phyloP scores from a whole-genome alignment of 768 basidiomycete species.

The Tylopilus vinaceipallidus region DNA sequence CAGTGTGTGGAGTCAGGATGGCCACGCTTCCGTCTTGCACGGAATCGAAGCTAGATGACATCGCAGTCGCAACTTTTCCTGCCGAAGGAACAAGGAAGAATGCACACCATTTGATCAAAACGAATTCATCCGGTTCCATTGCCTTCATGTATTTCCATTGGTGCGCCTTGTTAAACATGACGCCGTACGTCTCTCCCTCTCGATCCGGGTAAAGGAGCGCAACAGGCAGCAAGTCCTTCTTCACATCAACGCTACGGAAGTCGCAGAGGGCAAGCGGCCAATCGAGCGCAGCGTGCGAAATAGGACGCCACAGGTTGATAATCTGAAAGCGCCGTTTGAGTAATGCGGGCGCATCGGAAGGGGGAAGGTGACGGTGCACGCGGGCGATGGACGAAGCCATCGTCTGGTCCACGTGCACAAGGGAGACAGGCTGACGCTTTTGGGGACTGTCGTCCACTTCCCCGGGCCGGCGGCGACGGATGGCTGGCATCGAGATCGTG shows the following conservation, averaged over 20 bases:
- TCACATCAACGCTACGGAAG: slow-evolving; percentile 39
- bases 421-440: slow-evolving; percentile 43
- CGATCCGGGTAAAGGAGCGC: slow-evolving; percentile 41
- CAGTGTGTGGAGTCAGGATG: slow-evolving; percentile 33
- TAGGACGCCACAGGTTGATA: slow-evolving; percentile 56
- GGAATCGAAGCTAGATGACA: slow-evolving; percentile 31
- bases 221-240: slow-evolving; percentile 38
- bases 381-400: slow-evolving; percentile 37
- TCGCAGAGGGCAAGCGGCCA: slow-evolving; percentile 51
- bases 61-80: background rate
- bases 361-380: slow-evolving; percentile 43
- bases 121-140: slow-evolving; percentile 44
- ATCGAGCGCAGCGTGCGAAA: slow-evolving; percentile 43
- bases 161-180: slow-evolving; percentile 39
- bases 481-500: slow-evolving; percentile 28
- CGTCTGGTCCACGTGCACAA: slow-evolving; percentile 49
- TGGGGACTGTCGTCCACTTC: slow-evolving; percentile 35
- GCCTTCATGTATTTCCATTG: slow-evolving; percentile 46
- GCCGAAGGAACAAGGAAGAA: background rate
- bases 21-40: slow-evolving; percentile 35
- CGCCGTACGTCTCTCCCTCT: slow-evolving; percentile 43
- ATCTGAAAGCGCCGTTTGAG: slow-evolving; percentile 49
- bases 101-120: slow-evolving; percentile 47
- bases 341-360: slow-evolving; percentile 37
- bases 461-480: slow-evolving; percentile 41